Conservation (phyloP, 2,329 filamentous ascomycete species). For the Ascochyta rabiei region DNA sequence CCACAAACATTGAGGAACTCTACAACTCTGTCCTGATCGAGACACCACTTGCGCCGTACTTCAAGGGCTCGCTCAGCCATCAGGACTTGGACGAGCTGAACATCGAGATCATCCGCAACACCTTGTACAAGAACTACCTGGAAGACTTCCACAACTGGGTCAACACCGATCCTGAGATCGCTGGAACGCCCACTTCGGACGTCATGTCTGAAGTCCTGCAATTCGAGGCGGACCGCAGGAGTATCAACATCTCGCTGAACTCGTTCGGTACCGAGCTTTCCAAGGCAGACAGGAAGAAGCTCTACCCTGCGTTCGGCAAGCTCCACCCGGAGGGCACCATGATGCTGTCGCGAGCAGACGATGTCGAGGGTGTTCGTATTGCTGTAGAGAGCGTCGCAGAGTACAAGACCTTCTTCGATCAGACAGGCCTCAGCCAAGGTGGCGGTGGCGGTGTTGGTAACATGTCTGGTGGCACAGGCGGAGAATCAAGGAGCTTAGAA, state of each 20-base stretch:
- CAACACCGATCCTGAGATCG: slow-evolving; percentile 84
- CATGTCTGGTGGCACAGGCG: slow-evolving; percentile 78
- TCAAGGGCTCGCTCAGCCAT: slow-evolving; percentile 95
- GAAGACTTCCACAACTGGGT: slow-evolving; percentile 97
- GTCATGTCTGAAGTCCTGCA: slow-evolving; percentile 96
- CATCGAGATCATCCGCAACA: slow-evolving; percentile 98
- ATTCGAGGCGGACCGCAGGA: slow-evolving; percentile 94
- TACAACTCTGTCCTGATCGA: slow-evolving; percentile 98
- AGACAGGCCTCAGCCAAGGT: slow-evolving; percentile 78
- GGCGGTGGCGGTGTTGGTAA: slow-evolving; percentile 78
- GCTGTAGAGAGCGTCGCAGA: slow-evolving; percentile 92
- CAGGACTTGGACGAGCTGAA: slow-evolving; percentile 98
- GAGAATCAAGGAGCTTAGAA: slow-evolving; percentile 87
- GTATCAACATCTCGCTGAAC: slow-evolving; percentile 99
- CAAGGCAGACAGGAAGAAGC: slow-evolving; percentile 92
- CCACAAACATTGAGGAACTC: slow-evolving; percentile 97
- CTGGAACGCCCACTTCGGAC: slow-evolving; percentile 85
- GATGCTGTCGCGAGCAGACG: slow-evolving; percentile 93
- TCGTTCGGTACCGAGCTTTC: slow-evolving; percentile 95
- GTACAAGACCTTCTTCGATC: slow-evolving; percentile 96
- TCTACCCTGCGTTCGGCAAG: slow-evolving; percentile 90
- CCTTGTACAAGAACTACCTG: slow-evolving; percentile 98
- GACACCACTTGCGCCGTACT: slow-evolving; percentile 93
- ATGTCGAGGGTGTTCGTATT: slow-evolving; percentile 89
- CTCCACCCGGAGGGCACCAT: slow-evolving; percentile 92